Conservation (phyloP, 2,329 filamentous ascomycete species). For the Trichoderma koningii region DNA sequence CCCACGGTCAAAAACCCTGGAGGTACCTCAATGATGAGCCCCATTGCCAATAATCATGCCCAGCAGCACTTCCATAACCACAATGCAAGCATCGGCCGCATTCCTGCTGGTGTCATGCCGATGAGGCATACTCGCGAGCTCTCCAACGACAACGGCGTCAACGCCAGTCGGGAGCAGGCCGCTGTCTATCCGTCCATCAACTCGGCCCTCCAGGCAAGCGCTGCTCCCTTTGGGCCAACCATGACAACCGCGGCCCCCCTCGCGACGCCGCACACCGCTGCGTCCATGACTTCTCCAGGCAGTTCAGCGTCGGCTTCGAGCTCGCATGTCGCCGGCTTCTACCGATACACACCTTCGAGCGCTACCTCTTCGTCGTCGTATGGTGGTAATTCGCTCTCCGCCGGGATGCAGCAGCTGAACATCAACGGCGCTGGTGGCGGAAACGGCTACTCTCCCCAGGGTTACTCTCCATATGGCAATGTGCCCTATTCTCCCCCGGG, state of each 20-base stretch:
- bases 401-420: constrained; percentile 68
- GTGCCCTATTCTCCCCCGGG: constrained; percentile 51
- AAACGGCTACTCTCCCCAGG: constrained; percentile 57
- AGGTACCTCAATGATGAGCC: constrained; percentile 45
- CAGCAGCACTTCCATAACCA: constrained; percentile 72
- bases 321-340: constrained; percentile 40
- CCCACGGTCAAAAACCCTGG: constrained; percentile 77
- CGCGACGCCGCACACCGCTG: constrained; percentile 33
- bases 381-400: constrained; percentile 57
- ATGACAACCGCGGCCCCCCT: constrained; percentile 38
- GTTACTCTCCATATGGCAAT: constrained; percentile 59
- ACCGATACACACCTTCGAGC: constrained; percentile 38
- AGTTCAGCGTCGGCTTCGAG: constrained; percentile 32
- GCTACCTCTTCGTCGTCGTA: constrained; percentile 31
- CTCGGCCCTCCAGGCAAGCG: constrained; percentile 77
- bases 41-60: constrained; percentile 59
- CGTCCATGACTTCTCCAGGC: constrained; percentile 34
- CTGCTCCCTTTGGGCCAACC: constrained; percentile 74
- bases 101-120: constrained; percentile 66
- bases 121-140: constrained; percentile 75
- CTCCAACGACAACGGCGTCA: constrained; percentile 51
- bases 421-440: constrained; percentile 49
- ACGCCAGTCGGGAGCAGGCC: constrained; percentile 47
- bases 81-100: constrained; percentile 79
- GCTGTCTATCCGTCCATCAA: constrained; percentile 61